Evolutionary conservation across 805 yeast genomes (phyloP), one percentile per base, ranked within the genome.

Genomic region (Dipodascus geniculatus): DNA sequence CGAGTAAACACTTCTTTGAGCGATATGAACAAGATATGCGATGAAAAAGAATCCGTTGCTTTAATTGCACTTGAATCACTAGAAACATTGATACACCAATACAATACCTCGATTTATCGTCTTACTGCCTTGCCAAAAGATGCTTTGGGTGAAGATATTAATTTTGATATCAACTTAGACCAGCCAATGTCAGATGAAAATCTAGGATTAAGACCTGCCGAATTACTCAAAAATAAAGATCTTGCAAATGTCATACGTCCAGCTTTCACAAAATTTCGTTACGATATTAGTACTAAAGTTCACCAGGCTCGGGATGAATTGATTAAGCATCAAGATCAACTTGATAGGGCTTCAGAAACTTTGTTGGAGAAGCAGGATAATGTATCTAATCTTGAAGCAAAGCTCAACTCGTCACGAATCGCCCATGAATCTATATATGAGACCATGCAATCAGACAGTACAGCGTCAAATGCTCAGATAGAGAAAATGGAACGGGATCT

Each of bases 401-500:
- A 74, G 54, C 70, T 85, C 35, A 69, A 79, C 0, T 74, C 77
- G 20, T 67, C 72, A 23, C 80, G 80, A 60, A 68, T 76, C 20
- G 74, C 73, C 28, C 79, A 77, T 56, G 86, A 82, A 49, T 80
- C 78, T 52, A 68, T 79, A 9, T 76, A 75, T 60, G 82, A 78
- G 58, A 71, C 76, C 48, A 74, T 77, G 79, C 69, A 74, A 48
- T 70, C 78, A 58, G 80, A 80, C 57, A 68, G 76, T 23, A 71
- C 76, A 38, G 68, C 78, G 42, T 77, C 80, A 54, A 76, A 78
- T 52, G 76, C 82, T n/a, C 85, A 84, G 63, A 75, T 81, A 51
- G 90, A 83, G 64, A 76, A 77, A 62, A 65, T 81, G 53, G 85
- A 82, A 57, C 72, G 78, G 38, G 85, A 81, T 54, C 65, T 83